Evolutionary conservation across 495 filamentous ascomycete species (phyloP).

Genomic region (Aspergillus nanangensis): DNA sequence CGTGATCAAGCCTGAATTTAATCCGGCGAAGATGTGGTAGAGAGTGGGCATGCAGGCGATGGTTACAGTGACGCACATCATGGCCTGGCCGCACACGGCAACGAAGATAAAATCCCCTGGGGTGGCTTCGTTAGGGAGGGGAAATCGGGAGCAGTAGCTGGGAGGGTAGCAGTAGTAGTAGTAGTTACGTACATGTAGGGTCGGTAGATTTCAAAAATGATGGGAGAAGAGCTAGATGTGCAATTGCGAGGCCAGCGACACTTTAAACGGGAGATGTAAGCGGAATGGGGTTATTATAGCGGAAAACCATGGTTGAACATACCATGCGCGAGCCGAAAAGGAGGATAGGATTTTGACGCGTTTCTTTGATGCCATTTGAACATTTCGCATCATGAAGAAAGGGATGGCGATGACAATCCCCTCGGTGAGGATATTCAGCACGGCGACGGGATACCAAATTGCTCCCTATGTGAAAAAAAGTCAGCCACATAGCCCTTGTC

Average conservation of each 20-base stretch:
- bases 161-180: too few species aligned
- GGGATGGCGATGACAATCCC: conserved; percentile 13
- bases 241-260: conserved; percentile 17
- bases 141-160: background rate
- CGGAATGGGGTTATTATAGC: too few species aligned
- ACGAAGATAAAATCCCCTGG: conserved; percentile 15
- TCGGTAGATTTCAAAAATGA: conserved; percentile 18
- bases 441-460: conserved; percentile 18
- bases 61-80: conserved; percentile 25
- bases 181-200: conserved; percentile 19
- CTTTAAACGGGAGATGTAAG: too few species aligned
- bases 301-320: background rate
- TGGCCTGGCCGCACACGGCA: conserved; percentile 15
- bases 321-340: conserved; percentile 18
- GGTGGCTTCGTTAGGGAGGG: background rate
- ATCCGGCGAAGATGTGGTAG: conserved; percentile 31
- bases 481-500: background rate
- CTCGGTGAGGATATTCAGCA: conserved; percentile 22
- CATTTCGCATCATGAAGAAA: conserved; percentile 23
- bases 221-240: conserved; percentile 16
- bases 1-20: conserved; percentile 30
- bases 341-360: conserved; percentile 21
- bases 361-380: conserved; percentile 17
- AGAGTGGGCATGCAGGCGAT: conserved; percentile 31
- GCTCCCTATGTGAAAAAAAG: conserved; percentile 4